phyloP scores from a whole-genome alignment of 345 rosid species.

The Euclidium syriacum region DNA sequence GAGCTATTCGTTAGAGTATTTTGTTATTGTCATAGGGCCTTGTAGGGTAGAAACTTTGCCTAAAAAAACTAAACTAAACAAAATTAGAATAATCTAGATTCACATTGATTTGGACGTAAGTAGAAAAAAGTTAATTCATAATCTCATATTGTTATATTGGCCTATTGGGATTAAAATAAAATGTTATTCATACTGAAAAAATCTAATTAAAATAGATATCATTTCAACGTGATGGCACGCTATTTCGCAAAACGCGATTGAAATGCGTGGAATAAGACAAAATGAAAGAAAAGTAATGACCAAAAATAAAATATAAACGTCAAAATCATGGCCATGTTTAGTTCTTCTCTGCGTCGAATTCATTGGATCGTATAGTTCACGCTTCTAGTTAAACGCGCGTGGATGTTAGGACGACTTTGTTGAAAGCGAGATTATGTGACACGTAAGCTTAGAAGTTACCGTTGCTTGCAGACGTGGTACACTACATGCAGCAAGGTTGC shows the following conservation, averaged over 20 bases:
- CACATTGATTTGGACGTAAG: background rate
- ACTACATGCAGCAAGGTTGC: background rate
- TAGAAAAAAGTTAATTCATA: background rate
- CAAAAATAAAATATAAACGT: background rate
- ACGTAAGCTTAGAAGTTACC: background rate
- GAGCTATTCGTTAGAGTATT: no score
- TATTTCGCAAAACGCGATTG: background rate
- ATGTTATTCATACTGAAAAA: background rate
- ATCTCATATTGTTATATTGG: no score
- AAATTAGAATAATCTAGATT: background rate
- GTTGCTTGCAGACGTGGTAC: background rate
- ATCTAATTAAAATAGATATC: background rate
- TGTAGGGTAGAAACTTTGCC: no score
- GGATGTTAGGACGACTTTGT: no score
- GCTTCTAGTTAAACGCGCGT: no score
- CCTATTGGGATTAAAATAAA: background rate
- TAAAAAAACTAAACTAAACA: no score
- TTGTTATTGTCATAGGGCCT: no score
- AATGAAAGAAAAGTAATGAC: no score
- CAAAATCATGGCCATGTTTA: no score
- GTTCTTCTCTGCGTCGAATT: no score
- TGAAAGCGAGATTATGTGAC: background rate
- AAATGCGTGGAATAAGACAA: background rate
- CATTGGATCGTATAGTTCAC: no score
- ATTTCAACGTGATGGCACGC: conserved; percentile 26